phyloP scores from a whole-genome alignment of 441 rosid genomes.

The Euphorbia schlechtendalii region DNA sequence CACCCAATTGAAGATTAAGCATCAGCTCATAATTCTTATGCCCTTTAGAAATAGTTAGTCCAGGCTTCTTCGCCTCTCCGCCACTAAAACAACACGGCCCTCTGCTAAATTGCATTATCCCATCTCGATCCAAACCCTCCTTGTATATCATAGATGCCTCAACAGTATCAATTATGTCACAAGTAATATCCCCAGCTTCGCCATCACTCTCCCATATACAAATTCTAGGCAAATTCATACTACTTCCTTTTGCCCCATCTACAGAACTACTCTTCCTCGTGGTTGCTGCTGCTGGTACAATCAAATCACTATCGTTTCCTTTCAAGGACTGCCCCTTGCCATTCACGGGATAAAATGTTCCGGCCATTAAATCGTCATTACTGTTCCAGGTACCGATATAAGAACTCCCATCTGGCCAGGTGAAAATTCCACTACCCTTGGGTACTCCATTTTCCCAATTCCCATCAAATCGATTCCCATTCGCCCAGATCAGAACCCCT shows the following conservation, averaged over 20 bases:
- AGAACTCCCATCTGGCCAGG: slow-evolving; percentile 67
- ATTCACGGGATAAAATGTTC: too few species aligned
- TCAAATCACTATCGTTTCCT: too few species aligned
- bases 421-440: slow-evolving; percentile 55
- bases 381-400: slow-evolving; percentile 50
- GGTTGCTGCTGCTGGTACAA: too few species aligned
- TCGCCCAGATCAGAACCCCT: slow-evolving; percentile 59
- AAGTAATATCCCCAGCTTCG: slow-evolving; percentile 91
- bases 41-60: slow-evolving; percentile 82
- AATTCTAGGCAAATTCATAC: slow-evolving; percentile 68
- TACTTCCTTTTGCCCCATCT: slow-evolving; percentile 58
- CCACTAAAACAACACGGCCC: slow-evolving; percentile 65
- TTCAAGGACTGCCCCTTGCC: too few species aligned
- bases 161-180: slow-evolving; percentile 77
- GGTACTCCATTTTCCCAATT: slow-evolving; percentile 81
- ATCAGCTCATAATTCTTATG: slow-evolving; percentile 90
- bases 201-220: slow-evolving; percentile 97
- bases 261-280: slow-evolving; percentile 81
- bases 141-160: slow-evolving; percentile 66
- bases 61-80: slow-evolving; percentile 73
- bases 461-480: slow-evolving; percentile 74
- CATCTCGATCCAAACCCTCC: slow-evolving; percentile 50
- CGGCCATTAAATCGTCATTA: slow-evolving; percentile 29
- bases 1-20: slow-evolving; percentile 92
- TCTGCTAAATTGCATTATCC: slow-evolving; percentile 56